phyloP scores from a whole-genome alignment of 176 grass and related monocot species.

The Alloteropsis semialata region DNA sequence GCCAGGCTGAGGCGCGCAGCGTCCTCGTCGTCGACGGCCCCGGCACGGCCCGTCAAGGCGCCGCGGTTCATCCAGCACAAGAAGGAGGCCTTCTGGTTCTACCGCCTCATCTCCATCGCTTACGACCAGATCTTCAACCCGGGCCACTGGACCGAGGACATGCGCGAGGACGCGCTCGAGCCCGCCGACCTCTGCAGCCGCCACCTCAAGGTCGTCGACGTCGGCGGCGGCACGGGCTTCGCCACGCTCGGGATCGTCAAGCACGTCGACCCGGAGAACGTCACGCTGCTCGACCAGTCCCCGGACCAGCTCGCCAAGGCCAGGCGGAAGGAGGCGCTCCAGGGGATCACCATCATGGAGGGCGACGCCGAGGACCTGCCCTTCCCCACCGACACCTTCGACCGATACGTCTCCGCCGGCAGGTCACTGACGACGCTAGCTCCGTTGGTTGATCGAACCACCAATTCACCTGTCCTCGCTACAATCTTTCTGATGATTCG shows the following conservation, averaged over 20 bases:
- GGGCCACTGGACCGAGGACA: slow-evolving; percentile 96
- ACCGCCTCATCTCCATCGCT: slow-evolving; percentile 84
- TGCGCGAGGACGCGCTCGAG: slow-evolving; percentile 86
- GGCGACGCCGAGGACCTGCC: slow-evolving; percentile 94
- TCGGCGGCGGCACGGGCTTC: slow-evolving; percentile 80
- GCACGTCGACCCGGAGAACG: slow-evolving; percentile 63
- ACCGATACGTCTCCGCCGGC: slow-evolving; percentile 83
- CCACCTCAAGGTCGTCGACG: slow-evolving; percentile 72
- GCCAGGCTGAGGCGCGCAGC: slow-evolving; percentile 24
- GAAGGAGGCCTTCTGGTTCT: slow-evolving; percentile 99
- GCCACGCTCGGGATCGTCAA: slow-evolving; percentile 86
- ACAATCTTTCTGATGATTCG: background rate
- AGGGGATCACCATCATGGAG: slow-evolving; percentile 74
- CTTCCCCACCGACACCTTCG: slow-evolving; percentile 69
- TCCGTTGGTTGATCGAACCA: too few relatives aligned
- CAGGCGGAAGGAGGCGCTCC: slow-evolving; percentile 63
- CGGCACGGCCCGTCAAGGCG: slow-evolving; percentile 37
- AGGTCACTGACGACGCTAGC: slow-evolving; percentile 51
- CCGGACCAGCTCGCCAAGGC: slow-evolving; percentile 95
- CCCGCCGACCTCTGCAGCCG: slow-evolving; percentile 63
- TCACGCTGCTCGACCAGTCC: slow-evolving; percentile 87
- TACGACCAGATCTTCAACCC: slow-evolving; percentile 96
- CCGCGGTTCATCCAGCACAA: slow-evolving; percentile 99
- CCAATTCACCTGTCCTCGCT: background rate
- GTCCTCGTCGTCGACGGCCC: background rate